Base-by-base conservation (phyloP, 805 yeast species). In the Phaffomyces antillensis region DNA sequence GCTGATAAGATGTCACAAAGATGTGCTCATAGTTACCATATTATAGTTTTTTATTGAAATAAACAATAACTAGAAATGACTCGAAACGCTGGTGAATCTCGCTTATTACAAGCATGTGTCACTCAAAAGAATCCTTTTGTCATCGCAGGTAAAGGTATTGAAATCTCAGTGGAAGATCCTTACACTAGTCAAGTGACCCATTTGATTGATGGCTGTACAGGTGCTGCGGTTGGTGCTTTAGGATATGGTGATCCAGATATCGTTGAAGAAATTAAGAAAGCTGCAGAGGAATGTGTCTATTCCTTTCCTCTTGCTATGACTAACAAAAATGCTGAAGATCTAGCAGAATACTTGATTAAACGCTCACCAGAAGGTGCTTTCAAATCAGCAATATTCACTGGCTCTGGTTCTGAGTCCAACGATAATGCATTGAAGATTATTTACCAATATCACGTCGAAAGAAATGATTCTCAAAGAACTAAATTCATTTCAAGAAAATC, bases 361-460 rank as follows among this genome's bases (percentile, higher is more conserved):
- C 56, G 62, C 42, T 67, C 72, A 7, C 32, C 32, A 11, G 20
- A 38, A 25, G 66, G 63, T 11, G 65, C 70, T 8, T 68, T 68
- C 51, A 59, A 59, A 26, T 56, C 63, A 37, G 72, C 69, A 6
- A 51, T 63, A 32, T 66, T 64, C 55, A 68, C 73, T 45, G 76
- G 78, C 46, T 72, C 80, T 2, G 86, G 86, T 12, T 66, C 82
- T 20, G 83, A 77, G 59, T 76, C 82, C 23, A 78, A 76, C 53
- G 83, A 77, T 54, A 79, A 77, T 24, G 80, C 81, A 5, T 51
- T 77, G 54, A 77, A 77, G 59, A 71, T 78, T 48, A 75, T 28
- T 30, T 30, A 30, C n/a, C 32, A 30, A 12, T 30, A 30, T 12
- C 32, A 30, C 15, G 32, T 30, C 15, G 71, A 66, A 47, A 60